Evolutionary conservation across 768 basidiomycete genomes (phyloP).

Genomic region (Coprinellus micaceus): DNA sequence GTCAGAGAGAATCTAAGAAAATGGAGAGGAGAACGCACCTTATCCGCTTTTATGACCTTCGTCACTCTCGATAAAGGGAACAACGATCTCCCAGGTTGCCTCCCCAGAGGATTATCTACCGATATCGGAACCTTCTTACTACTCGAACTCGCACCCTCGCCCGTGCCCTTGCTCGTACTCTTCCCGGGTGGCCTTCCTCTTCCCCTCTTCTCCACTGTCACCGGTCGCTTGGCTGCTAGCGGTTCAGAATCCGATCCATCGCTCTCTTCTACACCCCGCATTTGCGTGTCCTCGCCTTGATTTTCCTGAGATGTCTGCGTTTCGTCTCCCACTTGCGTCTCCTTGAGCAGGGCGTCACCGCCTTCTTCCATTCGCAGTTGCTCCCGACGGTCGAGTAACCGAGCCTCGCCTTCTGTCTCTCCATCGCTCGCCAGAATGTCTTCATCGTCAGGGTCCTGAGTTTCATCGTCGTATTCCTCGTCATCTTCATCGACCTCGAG

Average conservation of each 20-base stretch:
- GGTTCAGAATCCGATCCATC: no score
- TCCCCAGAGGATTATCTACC: conserved; percentile 17
- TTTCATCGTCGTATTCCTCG: neutral
- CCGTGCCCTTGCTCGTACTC: no score
- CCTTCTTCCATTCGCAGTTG: neutral
- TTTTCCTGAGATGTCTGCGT: no score
- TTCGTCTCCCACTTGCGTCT: no score
- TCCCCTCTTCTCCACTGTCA: conserved; percentile 20
- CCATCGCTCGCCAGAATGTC: no score
- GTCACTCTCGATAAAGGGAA: conserved; percentile 78
- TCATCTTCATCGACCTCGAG: neutral
- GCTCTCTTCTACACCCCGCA: no score
- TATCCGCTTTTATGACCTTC: conserved; percentile 83
- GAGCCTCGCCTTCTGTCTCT: neutral
- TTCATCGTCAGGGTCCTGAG: no score
- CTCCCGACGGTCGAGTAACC: neutral
- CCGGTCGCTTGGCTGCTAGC: neutral
- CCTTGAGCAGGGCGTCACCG: neutral
- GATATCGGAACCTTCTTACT: conserved; percentile 27
- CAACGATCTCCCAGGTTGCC: conserved; percentile 61
- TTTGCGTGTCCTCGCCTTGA: no score
- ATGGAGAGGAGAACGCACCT: conserved; percentile 39
- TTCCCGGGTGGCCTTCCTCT: no score
- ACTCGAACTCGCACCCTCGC: no score
- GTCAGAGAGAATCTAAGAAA: conserved; percentile 1